Base-by-base conservation (phyloP, 2,329 filamentous ascomycete species). In the Ceratocystis cacaofunesta region DNA sequence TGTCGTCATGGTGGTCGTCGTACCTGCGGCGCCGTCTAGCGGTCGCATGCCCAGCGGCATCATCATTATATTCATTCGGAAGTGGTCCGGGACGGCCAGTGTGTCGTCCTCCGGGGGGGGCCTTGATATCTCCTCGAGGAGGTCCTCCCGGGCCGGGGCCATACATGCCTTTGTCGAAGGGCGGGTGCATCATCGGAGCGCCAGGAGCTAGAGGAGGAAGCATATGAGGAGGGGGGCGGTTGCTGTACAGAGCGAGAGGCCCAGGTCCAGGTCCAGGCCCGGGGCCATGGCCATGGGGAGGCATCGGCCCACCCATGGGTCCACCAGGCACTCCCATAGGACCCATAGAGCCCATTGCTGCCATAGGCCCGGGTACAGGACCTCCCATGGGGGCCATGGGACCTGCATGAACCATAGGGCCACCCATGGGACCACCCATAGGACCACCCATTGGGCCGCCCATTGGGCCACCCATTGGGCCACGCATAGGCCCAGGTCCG, bases 11-110 rank as follows among this genome's bases (percentile, higher is more conserved):
- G 25, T 41, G 50, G 63, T 63, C 61, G 61, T 64, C 65, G 65
- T 64, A 66, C 65, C 62, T 67, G 66, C 48, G 63, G 63, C 63
- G 66, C 66, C 66, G 66, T 67, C 66, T 67, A 52, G 41, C 61
- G 63, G 66, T 48, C 66, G 55, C 58, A 48, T 55, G 66, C 66
- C 66, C 66, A n/a, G 48, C 60, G 64, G 66, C 66, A 63, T 67
- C 66, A 65, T 67, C 63, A 65, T 65, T 63, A 50, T 63, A 67
- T n/a, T 67, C 66, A 46, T 46, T 48, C 30, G 64, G 55, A 44
- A 19, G 44, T 15, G 57, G 62, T 36, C 66, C 66, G 36, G 58
- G 48, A 44, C 63, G 63, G 44, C 52, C 61, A 28, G 61, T 41
- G 52, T 63, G 66, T 60, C 66, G 63, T 25, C 63, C 62, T 57